Conservation (phyloP, 441 rosid species). For the Adansonia grandidieri region DNA sequence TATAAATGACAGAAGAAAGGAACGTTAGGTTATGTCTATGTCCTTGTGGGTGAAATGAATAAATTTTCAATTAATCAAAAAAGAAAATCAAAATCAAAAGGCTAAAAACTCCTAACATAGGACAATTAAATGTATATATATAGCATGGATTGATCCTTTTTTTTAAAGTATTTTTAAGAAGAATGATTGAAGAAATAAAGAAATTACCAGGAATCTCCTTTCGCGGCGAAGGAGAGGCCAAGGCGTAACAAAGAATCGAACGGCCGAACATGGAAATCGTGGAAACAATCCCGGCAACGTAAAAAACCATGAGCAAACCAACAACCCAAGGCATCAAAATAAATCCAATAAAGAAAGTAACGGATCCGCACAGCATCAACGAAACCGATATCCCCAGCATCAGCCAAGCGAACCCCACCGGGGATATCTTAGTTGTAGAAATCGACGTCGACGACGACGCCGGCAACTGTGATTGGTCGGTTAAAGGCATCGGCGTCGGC, state of each 20-base stretch:
- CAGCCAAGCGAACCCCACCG: slow-evolving; percentile 82
- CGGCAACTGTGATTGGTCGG: slow-evolving; percentile 39
- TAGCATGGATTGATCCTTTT: no score
- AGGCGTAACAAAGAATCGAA: slow-evolving; percentile 59
- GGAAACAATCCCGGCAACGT: slow-evolving; percentile 76
- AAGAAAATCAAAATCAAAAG: no score
- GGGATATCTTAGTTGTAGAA: slow-evolving; percentile 52
- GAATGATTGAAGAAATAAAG: neutral
- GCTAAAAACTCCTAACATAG: no score
- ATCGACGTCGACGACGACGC: no score
- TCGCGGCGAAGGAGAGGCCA: slow-evolving; percentile 52
- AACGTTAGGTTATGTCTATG: no score
- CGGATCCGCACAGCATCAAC: slow-evolving; percentile 88
- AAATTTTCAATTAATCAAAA: no score
- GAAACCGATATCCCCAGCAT: slow-evolving; percentile 78
- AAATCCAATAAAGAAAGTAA: slow-evolving; percentile 90
- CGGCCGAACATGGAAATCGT: slow-evolving; percentile 73
- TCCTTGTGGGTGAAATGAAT: no score
- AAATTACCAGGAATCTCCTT: slow-evolving; percentile 64
- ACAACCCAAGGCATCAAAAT: slow-evolving; percentile 95
- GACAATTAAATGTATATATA: no score
- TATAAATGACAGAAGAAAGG: no score
- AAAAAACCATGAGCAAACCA: slow-evolving; percentile 69
- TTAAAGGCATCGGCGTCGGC: slow-evolving; percentile 38
- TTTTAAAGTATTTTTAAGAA: neutral